A percentile compares a stretch with the other conserved stretches of the same genome.
Conservation (phyloP, 768 basidiomycete species). For the Dacryopinax spathularia region DNA sequence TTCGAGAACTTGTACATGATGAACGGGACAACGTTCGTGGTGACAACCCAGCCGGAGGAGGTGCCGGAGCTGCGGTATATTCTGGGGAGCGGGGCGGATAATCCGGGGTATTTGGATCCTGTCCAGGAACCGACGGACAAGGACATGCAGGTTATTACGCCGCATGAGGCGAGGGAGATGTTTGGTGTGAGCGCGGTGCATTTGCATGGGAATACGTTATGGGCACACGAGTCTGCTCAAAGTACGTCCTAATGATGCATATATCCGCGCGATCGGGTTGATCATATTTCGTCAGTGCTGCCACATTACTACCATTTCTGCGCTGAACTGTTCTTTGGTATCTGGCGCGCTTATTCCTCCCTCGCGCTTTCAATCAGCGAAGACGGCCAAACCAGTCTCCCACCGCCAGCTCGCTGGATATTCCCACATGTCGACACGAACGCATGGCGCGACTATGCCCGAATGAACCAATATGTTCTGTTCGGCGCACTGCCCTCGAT, state of each 20-base stretch:
- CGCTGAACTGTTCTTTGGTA: conserved; percentile 40
- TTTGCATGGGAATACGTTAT: conserved; percentile 51
- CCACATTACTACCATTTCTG: conserved; percentile 45
- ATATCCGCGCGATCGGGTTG: no score
- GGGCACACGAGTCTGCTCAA: conserved; percentile 26
- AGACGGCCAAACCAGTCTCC: conserved; percentile 37
- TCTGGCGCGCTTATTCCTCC: conserved; percentile 63
- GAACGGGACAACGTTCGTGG: conserved; percentile 58
- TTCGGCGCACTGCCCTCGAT: conserved; percentile 64
- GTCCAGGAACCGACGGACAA: conserved; percentile 33
- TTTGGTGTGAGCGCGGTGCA: conserved; percentile 42
- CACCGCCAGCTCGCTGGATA: conserved; percentile 58
- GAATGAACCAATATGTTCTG: conserved; percentile 53
- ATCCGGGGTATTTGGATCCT: conserved; percentile 25
- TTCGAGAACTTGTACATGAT: conserved; percentile 68
- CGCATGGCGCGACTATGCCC: conserved; percentile 28
- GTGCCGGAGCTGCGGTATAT: conserved; percentile 37
- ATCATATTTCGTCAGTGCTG: no score
- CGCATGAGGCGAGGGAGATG: conserved; percentile 32
- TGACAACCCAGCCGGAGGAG: conserved; percentile 48
- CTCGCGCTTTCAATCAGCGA: conserved; percentile 32
- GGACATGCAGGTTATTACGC: conserved; percentile 49
- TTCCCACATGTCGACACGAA: conserved; percentile 50
- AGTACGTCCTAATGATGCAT: conserved; percentile 11
- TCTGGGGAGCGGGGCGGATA: conserved; percentile 23